Evolutionary conservation across 106 monocot species (phyloP), one percentile per base, ranked within the genome.

Genomic region (Apostasia ramifera): DNA sequence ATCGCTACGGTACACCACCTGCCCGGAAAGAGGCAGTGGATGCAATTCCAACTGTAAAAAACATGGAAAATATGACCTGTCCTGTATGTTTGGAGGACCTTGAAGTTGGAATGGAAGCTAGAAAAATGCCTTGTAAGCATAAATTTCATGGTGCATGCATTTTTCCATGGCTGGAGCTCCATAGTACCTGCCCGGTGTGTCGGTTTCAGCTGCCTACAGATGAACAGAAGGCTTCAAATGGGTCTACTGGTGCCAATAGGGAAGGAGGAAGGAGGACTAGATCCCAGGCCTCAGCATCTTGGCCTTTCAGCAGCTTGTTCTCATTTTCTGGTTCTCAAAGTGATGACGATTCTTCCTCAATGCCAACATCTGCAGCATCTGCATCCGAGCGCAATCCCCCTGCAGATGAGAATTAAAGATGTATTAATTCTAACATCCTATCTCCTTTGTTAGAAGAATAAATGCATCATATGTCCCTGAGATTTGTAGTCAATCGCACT

Each of bases 151-250:
- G 54, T 40, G 66, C 9, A 26, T 84, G 84, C 53, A 84, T 84
- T 44, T 2, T 84, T 42, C 80, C 77, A 11, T 84, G 84, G 84
- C 77, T 84, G 41, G 84, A 77, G 73, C 67, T 77, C 64, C 84
- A 84, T 12, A 81, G 84, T 45, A 77, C 84, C 5, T 84, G 84
- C 70, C 84, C 84, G 5, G 81, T 84, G 13, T 84, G 84, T 43
- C 67, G 83, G 67, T 80, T 76, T 58, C 71, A 79, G 68, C 41
- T 83, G 72, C 79, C 83, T 3, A 62, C 68, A 4, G 83, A 79
- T 45, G 83, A 80, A 60, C 15, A 70, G 1, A 70, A 78, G 69
- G 69, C 37, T 38, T 64, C 55, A 8, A 68, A 40, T 9, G 61
- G 55, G 8, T 1, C 9, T 57, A 60, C 52, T 67, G 66, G 13